These are phyloP conservation scores for Hypoxylon lenormandii DNA, from an alignment of 495 filamentous ascomycete genomes.

Conservation along the genomic window DNA sequence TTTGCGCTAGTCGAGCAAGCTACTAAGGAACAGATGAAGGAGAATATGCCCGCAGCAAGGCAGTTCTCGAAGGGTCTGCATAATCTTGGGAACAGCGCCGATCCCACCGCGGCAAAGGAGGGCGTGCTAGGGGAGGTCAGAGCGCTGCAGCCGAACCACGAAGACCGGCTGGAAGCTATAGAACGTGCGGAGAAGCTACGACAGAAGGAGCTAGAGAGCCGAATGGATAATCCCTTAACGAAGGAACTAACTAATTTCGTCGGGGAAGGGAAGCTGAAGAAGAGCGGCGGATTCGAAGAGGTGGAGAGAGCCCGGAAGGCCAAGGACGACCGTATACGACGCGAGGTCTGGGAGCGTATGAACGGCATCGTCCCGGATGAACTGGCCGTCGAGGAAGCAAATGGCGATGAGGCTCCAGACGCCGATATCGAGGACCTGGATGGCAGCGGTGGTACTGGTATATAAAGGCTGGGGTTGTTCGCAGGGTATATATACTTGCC, in stretches of 20 bases:
- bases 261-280: conserved; percentile 91
- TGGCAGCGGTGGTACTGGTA: conserved; percentile 14
- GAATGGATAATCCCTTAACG: conserved; percentile 81
- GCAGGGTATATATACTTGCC: conserved; percentile 19
- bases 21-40: conserved; percentile 91
- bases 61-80: conserved; percentile 69
- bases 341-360: conserved; percentile 71
- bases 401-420: background rate
- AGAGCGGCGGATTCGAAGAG: conserved; percentile 93
- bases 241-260: conserved; percentile 91
- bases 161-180: conserved; percentile 91
- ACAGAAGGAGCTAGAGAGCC: conserved; percentile 84
- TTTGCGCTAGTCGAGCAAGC: conserved; percentile 96
- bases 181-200: conserved; percentile 90
- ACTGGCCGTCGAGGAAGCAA: conserved; percentile 19
- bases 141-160: conserved; percentile 94
- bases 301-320: conserved; percentile 83
- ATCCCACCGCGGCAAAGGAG: conserved; percentile 86
- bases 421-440: conserved; percentile 1
- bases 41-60: conserved; percentile 68
- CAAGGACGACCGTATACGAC: conserved; percentile 87
- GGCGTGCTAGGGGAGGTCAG: conserved; percentile 91
- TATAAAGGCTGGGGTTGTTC: conserved; percentile 30
- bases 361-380: conserved; percentile 40
- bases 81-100: conserved; percentile 71